These are phyloP conservation scores for Toxicodendron radicans DNA, from an alignment of 345 rosid genomes.

Conservation along the genomic window DNA sequence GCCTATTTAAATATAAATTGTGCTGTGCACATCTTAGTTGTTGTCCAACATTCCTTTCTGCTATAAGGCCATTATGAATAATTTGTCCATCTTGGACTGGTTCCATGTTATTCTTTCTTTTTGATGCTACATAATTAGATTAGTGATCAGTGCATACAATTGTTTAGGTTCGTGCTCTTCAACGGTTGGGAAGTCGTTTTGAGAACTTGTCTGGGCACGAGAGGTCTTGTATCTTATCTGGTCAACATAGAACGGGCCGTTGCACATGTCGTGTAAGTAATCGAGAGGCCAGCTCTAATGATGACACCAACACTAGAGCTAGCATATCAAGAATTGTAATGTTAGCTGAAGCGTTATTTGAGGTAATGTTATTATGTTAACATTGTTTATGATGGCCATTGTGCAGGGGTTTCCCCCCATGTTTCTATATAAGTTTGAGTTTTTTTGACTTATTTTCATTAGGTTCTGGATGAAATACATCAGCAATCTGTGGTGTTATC, in stretches of 20 bases:
- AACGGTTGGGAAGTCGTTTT: conserved; percentile 86
- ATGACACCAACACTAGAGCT: conserved; percentile 79
- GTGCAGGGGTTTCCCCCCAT: background rate
- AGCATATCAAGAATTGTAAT: conserved; percentile 97
- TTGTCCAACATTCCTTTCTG: conserved; percentile 6
- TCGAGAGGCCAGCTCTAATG: conserved; percentile 52
- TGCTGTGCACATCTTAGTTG: conserved; percentile 4
- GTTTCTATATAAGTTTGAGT: conserved; percentile 32
- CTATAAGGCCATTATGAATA: conserved; percentile 2
- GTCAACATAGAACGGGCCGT: conserved; percentile 76
- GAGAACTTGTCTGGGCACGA: conserved; percentile 87
- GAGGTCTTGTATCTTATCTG: conserved; percentile 85
- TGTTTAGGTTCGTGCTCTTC: conserved; percentile 87
- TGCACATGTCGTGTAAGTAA: conserved; percentile 72
- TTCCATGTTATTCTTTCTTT: background rate
- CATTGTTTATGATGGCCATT: background rate
- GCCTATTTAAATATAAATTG: background rate
- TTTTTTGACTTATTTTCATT: conserved; percentile 27
- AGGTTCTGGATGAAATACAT: conserved; percentile 99
- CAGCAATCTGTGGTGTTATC: conserved; percentile 96
- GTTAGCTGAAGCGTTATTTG: conserved; percentile 97
- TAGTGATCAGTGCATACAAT: conserved; percentile 14
- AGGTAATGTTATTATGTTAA: conserved; percentile 45
- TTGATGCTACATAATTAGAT: conserved; percentile 14
- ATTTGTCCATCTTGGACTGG: background rate